A percentile compares a stretch with the other conserved stretches of the same genome.
Conservation (phyloP, 1,284 basidiomycete species). For the Ceratorhiza oryzae-sativae region DNA sequence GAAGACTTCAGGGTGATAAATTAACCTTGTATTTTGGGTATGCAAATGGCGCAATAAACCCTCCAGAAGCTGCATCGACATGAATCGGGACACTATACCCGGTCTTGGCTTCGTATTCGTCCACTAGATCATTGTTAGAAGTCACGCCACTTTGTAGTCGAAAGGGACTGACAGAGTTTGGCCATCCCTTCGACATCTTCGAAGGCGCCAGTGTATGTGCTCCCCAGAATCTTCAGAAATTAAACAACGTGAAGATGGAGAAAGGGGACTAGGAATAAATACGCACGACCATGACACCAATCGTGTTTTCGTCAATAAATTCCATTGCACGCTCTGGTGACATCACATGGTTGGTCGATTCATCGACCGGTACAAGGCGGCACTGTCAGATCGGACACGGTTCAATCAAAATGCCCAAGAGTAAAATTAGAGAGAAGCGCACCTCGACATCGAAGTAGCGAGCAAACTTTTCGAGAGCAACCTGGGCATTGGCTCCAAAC, state of each 20-base stretch:
- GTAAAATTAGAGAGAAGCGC: slow-evolving; percentile 45
- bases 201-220: slow-evolving; percentile 92
- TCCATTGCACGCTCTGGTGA: slow-evolving; percentile 87
- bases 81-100: slow-evolving; percentile 86
- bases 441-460: slow-evolving; percentile 88
- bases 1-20: not conserved
- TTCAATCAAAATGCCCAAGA: not conserved
- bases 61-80: slow-evolving; percentile 69
- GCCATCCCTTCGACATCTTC: slow-evolving; percentile 91
- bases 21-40: slow-evolving; percentile 37
- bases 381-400: slow-evolving; percentile 52
- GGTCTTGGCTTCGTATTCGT: slow-evolving; percentile 83
- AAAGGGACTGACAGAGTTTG: slow-evolving; percentile 56
- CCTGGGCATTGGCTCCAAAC: slow-evolving; percentile 86
- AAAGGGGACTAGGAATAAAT: slow-evolving; percentile 44
- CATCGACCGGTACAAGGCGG: slow-evolving; percentile 78
- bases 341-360: slow-evolving; percentile 80
- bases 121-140: slow-evolving; percentile 56
- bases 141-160: not conserved
- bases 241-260: slow-evolving; percentile 41
- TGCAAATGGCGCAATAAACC: slow-evolving; percentile 85
- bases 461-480: slow-evolving; percentile 90
- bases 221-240: slow-evolving; percentile 50
- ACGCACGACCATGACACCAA: slow-evolving; percentile 75
- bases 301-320: slow-evolving; percentile 91